A percentile compares a stretch with the other conserved stretches of the same genome.
Evolutionary conservation across 2,329 filamentous ascomycete genomes (phyloP).

Genomic region (Aspergillus udagawae): DNA sequence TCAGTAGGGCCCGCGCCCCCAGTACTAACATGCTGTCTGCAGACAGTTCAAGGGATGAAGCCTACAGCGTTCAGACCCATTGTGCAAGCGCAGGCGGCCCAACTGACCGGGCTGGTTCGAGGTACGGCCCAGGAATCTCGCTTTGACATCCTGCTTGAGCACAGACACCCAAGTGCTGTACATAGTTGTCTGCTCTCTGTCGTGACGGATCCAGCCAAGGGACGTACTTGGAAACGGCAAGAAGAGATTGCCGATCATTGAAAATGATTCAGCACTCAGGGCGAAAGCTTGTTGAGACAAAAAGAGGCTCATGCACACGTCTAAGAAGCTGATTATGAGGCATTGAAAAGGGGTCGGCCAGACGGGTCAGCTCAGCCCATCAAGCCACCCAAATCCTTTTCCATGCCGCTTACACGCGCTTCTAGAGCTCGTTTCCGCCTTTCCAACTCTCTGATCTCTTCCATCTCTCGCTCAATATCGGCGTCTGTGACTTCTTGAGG

Average conservation of each 20-base stretch:
- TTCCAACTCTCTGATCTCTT: constrained; percentile 60
- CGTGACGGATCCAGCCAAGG: neutral
- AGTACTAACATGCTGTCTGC: neutral
- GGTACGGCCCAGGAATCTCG: neutral
- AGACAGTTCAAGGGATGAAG: constrained; percentile 16
- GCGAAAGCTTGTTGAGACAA: neutral
- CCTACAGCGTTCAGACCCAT: neutral
- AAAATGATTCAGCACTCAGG: neutral
- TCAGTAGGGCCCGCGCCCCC: neutral
- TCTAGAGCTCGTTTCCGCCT: constrained; percentile 59
- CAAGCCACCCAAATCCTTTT: constrained; percentile 62
- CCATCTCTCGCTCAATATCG: constrained; percentile 45
- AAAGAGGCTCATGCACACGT: neutral
- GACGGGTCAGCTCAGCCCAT: constrained; percentile 43
- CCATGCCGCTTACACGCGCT: constrained; percentile 63
- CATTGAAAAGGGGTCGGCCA: neutral
- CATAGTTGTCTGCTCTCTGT: neutral
- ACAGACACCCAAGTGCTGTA: neutral
- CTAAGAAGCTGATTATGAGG: neutral
- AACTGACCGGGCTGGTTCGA: neutral
- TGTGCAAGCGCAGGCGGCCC: neutral
- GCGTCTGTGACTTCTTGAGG: constrained; percentile 37
- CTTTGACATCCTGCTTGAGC: neutral
- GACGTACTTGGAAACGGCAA: neutral
- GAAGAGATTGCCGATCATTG: neutral